Evolutionary conservation across 768 basidiomycete species (phyloP), one percentile per base, ranked within the genome.

Genomic region (Cyclocybe cylindracea): DNA sequence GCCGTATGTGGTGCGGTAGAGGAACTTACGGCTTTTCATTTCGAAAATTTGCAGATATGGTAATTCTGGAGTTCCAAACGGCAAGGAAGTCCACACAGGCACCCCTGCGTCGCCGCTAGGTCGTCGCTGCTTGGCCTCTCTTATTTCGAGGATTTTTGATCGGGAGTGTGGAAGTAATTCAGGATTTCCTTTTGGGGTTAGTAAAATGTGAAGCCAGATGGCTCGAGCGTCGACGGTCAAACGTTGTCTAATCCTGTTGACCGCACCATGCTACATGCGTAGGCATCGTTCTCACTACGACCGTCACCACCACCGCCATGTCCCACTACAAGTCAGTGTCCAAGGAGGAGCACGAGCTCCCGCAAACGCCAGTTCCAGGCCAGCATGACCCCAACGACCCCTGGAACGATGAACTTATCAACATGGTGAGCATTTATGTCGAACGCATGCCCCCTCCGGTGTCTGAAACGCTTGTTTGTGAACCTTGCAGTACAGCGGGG

Each of bases 371-470:
- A 3, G 41, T 36, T 1, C 48, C 31, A 32, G 37, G 37, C 42
- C 55, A 46, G 18, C 46, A 42, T 37, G 56, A 51, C 44, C 51
- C 44, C 2, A 50, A 58, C 38, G 56, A 59, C 44, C 56, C 57
- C 1, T 61, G 58, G 60, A 54, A 61, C 29, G 58, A 64, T 39
- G 60, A 64, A 42, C 56, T 60, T 14, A 10, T 56, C 32, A 56
- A 59, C 46, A 63, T 61, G 60, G 62, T 64, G 36, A 53, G 58
- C 49, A 37, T 24, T 41, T 24, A 38, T 18, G 53, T 37, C 32
- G 16, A 16, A 16, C 16, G 16, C 16, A 16, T 16, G 16, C 16
- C 16, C 16, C 16, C 16, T 16, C 16, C 11, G 43, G 10, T 32
- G 13, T 39, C 51, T 19, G 14, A 35, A 9, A 34, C 29, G 6